Evolutionary conservation across 768 basidiomycete species (phyloP).

Genomic region (Artomyces pyxidatus): DNA sequence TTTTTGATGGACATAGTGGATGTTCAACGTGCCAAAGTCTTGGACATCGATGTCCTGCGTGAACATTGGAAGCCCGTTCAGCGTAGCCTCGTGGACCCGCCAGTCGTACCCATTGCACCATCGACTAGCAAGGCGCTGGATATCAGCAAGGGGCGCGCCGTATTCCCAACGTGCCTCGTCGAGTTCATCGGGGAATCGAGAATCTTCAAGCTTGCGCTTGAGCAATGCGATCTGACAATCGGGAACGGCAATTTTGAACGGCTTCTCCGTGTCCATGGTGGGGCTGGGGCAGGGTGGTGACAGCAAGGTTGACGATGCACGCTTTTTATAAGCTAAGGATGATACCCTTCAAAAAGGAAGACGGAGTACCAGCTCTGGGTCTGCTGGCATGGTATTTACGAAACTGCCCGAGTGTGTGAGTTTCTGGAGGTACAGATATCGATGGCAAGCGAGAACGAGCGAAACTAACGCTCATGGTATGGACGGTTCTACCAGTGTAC

Average conservation of each 20-base stretch:
- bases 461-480: too few species aligned
- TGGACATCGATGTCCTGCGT: slow-evolving; percentile 27
- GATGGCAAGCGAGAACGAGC: too few species aligned
- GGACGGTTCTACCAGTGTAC: too few species aligned
- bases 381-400: too few species aligned
- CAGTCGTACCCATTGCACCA: slow-evolving; percentile 27
- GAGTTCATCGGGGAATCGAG: slow-evolving; percentile 51
- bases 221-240: slow-evolving; percentile 34
- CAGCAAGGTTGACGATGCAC: too few species aligned
- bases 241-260: slow-evolving; percentile 42
- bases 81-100: slow-evolving; percentile 21
- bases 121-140: slow-evolving; percentile 19
- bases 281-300: too few species aligned
- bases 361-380: too few species aligned
- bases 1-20: slow-evolving; percentile 30
- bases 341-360: too few species aligned
- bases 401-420: too few species aligned
- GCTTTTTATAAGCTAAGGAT: too few species aligned
- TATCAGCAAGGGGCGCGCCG: slow-evolving; percentile 28
- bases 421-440: too few species aligned
- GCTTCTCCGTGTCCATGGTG: slow-evolving; percentile 26
- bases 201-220: slow-evolving; percentile 37
- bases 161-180: slow-evolving; percentile 43
- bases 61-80: slow-evolving; percentile 29
- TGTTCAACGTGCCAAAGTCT: slow-evolving; percentile 23